Evolutionary conservation across 805 yeast species (phyloP), one percentile per base, ranked within the genome.

Genomic region (Sugiyamaella valdiviana): DNA sequence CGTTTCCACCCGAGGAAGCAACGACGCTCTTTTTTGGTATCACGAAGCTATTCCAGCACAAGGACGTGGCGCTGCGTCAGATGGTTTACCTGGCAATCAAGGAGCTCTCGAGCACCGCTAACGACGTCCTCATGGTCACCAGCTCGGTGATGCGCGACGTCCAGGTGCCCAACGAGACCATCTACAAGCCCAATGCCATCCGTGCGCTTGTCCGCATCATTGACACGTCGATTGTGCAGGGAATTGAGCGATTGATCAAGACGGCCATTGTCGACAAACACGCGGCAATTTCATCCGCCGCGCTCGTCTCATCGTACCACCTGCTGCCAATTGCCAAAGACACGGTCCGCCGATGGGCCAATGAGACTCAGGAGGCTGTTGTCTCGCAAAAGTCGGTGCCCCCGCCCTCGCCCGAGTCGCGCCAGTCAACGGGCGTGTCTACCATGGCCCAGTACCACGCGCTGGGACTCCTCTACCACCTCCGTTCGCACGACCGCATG

Each of bases 111-210:
- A 69, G 82, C 16, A 78, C 84, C 54, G 87, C 96, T 17, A 86
- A 87, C 57, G 97, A 93, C 67, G 88, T 89, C 49, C 77, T 93
- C 67, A 93, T 93, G 98, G 97, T 91, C 22, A 93, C 99, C 22
- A 87, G 96, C 2, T 89, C 96, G 22, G 90, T 93, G 63, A 93
- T 93, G 97, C 90, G 90, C 70, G 99, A 93, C 70, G 87, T 93
- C 47, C 97, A 95, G 70, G 83, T 82, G 56, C 91, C 91, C 49
- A 60, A 63, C 49, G 95, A 87, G 51, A 72, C 79, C 55, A 72
- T 88, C 53, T 89, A 84, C 69, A 88, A 89, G 63, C 96, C 99
- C 49, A 85, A 93, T 64, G 98, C 99, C 20, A 84, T 93, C 54
- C 81, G 99, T 66, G 85, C 98, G 0, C 76, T 93, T 60, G 80